Evolutionary conservation across 1,139 yeast genomes (phyloP), one percentile per base, ranked within the genome.

Genomic region (Kodamaea derodonti): DNA sequence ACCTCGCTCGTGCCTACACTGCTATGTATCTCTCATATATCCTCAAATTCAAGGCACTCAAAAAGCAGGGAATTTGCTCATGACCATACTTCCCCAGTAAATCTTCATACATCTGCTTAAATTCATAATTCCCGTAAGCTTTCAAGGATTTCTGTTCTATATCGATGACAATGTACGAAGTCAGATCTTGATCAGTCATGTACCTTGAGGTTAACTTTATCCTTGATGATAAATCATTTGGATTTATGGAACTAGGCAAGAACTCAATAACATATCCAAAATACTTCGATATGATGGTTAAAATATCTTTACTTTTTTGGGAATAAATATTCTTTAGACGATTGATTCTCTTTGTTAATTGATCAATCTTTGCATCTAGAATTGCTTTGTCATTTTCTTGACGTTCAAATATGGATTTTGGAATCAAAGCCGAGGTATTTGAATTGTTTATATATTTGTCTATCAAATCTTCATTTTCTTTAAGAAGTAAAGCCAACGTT

Each of bases 191-290:
- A 10, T 27, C 23, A 17, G 20, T 27, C 27, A 69, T 58, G 43
- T 66, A 80, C 43, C 76, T 75, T 2, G 92, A 78, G 3, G 75
- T 75, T 34, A 85, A 67, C 44, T 83, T 80, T 28, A 87, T 75
- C 48, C 71, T 54, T 4, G 71, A 62, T n/a, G 71, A 62, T 13
- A 67, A 44, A 30, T 68, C 72, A 39, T 57, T 60, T 1, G 73
- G 71, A 40, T 82, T 82, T 18, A 78, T 71, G 26, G 83, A 75
- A 37, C 69, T 66, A 6, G 80, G 80, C 34, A 80, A 58, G 41
- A 86, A 82, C 51, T 85, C 95, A 18, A 88, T 64, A 24, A 75
- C 72, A 57, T 78, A 87, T 0, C 96, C 96, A 37, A 87, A 68
- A 27, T 84, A 68, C 10, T 80, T 70, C 32, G 81, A 78, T 0